Percentiles rank a stretch among this genome's conserved stretches.
phyloP scores from a whole-genome alignment of 306 rosid genomes.

The Boehmeria nivea region DNA sequence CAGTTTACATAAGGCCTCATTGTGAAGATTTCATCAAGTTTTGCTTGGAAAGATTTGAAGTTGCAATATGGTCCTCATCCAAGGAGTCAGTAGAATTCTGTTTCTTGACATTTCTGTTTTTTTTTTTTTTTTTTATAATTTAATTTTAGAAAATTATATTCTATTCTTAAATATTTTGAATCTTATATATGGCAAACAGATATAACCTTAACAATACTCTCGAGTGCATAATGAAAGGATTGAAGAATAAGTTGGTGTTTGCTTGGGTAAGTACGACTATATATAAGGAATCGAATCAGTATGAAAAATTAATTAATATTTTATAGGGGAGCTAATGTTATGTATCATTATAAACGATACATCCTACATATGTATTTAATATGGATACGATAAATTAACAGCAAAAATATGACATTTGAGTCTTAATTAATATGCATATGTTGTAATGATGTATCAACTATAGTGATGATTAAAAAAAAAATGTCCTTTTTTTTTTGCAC shows the following conservation, averaged over 20 bases:
- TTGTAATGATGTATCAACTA: too few relatives aligned
- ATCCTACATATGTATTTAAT: too few relatives aligned
- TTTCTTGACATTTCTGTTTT: neutral
- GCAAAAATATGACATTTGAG: too few relatives aligned
- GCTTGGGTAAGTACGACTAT: conserved; percentile 31
- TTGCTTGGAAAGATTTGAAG: conserved; percentile 37
- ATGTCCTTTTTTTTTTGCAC: neutral
- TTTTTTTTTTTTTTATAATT: neutral
- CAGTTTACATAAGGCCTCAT: conserved; percentile 31
- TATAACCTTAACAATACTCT: conserved; percentile 21
- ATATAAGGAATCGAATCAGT: too few relatives aligned
- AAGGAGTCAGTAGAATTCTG: conserved; percentile 14
- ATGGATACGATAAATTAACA: too few relatives aligned
- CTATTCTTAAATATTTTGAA: neutral
- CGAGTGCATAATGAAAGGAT: conserved; percentile 23
- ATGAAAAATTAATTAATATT: too few relatives aligned
- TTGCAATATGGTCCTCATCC: conserved; percentile 45
- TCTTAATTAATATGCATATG: too few relatives aligned
- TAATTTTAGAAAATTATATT: neutral
- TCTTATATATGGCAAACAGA: conserved; percentile 3
- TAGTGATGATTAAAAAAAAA: too few relatives aligned
- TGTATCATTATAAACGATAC: too few relatives aligned
- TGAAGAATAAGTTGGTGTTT: conserved; percentile 21
- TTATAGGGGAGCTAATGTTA: too few relatives aligned
- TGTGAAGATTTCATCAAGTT: conserved; percentile 33